Conservation (phyloP, 352 stramenopile species). For the Globisporangium apiculatum region DNA sequence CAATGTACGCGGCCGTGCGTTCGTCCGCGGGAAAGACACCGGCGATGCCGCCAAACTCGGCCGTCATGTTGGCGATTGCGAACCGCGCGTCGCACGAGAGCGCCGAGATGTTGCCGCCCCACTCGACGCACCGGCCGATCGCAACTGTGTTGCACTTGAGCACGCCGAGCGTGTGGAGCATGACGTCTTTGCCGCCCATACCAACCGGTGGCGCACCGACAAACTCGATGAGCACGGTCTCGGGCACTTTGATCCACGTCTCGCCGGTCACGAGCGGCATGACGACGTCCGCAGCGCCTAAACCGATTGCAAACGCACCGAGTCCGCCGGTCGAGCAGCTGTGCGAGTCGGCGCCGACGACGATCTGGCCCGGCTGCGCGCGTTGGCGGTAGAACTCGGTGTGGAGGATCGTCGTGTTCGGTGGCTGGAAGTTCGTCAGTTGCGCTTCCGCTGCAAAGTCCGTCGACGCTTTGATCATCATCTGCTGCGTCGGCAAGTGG, state of each 20-base stretch:
- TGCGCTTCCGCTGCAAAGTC: constrained; percentile 77
- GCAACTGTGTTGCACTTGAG: constrained; percentile 86
- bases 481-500: constrained; percentile 72
- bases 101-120: constrained; percentile 68
- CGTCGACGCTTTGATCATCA: constrained; percentile 83
- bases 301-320: constrained; percentile 69
- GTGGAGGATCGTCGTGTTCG: constrained; percentile 84
- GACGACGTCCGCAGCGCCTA: constrained; percentile 74
- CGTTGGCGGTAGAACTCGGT: constrained; percentile 85
- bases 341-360: constrained; percentile 78
- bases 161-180: constrained; percentile 78
- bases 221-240: constrained; percentile 84
- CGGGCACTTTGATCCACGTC: constrained; percentile 85
- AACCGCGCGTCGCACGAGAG: constrained; percentile 80
- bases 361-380: constrained; percentile 76
- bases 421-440: constrained; percentile 77
- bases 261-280: constrained; percentile 83
- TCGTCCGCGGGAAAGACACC: constrained; percentile 78
- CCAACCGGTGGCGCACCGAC: constrained; percentile 53
- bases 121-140: constrained; percentile 72
- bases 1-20: constrained; percentile 74
- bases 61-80: constrained; percentile 82
- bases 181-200: constrained; percentile 84
- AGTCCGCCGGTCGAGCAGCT: constrained; percentile 71
- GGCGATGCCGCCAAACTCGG: constrained; percentile 80